Evolutionary conservation across 2,329 filamentous ascomycete species (phyloP).

Genomic region (Diplodia corticola): DNA sequence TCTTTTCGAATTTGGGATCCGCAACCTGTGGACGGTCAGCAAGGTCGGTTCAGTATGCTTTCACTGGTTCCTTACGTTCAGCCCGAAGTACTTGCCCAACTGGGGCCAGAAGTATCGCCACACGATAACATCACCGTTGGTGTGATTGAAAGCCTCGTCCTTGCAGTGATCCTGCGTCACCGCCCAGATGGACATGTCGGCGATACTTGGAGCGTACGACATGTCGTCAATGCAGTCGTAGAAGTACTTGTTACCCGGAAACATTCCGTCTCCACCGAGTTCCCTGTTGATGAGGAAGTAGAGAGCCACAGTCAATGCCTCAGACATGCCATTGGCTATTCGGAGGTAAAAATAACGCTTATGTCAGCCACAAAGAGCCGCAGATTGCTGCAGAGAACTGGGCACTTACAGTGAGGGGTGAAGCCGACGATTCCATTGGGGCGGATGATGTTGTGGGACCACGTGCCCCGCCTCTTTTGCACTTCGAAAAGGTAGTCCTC

Average conservation of each 20-base stretch:
- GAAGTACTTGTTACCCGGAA: constrained; percentile 38
- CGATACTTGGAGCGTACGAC: constrained; percentile 39
- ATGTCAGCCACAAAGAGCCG: background rate
- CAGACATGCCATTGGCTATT: constrained; percentile 42
- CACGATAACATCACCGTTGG: constrained; percentile 13
- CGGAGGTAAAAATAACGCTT: too few species aligned
- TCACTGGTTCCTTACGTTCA: background rate
- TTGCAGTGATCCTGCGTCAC: constrained; percentile 33
- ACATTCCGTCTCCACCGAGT: constrained; percentile 36
- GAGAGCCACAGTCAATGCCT: constrained; percentile 43
- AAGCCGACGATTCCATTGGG: constrained; percentile 14
- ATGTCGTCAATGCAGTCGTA: constrained; percentile 39
- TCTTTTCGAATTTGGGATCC: background rate
- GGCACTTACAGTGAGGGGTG: constrained; percentile 5
- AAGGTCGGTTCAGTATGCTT: background rate
- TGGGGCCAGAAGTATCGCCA: constrained; percentile 13
- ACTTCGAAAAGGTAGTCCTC: constrained; percentile 11
- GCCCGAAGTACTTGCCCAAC: background rate
- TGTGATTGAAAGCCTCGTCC: constrained; percentile 47
- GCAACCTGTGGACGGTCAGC: background rate
- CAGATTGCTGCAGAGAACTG: too few species aligned
- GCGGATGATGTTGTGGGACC: constrained; percentile 18
- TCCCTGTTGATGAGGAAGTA: constrained; percentile 43
- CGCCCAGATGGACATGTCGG: constrained; percentile 43
- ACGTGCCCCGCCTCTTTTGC: background rate